A percentile compares a stretch with the other conserved stretches of the same genome.
phyloP scores from a whole-genome alignment of 2,329 filamentous ascomycete species.

The Neospermospora avenae region DNA sequence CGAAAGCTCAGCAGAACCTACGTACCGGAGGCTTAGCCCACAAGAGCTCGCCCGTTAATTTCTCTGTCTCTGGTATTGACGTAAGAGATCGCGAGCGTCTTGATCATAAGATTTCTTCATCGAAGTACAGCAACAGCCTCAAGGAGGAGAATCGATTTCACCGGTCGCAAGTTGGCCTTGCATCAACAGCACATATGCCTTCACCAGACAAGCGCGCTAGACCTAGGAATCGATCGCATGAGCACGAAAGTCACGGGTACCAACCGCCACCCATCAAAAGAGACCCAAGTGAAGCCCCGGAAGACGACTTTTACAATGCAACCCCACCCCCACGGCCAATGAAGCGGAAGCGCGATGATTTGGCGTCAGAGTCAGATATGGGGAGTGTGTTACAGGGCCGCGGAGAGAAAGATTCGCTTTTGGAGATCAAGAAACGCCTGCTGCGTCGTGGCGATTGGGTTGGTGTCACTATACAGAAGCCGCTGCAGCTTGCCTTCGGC shows the following conservation, averaged over 20 bases:
- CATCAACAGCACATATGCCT: neutral
- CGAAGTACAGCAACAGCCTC: neutral
- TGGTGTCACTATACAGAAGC: constrained; percentile 28
- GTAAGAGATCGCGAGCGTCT: constrained; percentile 7
- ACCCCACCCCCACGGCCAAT: constrained; percentile 21
- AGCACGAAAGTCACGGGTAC: neutral
- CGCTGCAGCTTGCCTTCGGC: constrained; percentile 24
- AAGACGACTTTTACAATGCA: constrained; percentile 28
- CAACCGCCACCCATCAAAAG: constrained; percentile 5
- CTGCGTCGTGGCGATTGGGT: constrained; percentile 33
- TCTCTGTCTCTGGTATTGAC: constrained; percentile 19
- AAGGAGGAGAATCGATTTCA: neutral
- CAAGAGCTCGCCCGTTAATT: constrained; percentile 34
- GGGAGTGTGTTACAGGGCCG: constrained; percentile 1
- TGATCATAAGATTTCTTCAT: neutral
- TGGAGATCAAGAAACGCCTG: constrained; percentile 29
- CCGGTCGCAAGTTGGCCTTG: neutral
- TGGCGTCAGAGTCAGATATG: neutral
- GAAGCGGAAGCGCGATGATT: constrained; percentile 15
- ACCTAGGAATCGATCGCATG: neutral
- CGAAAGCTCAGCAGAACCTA: constrained; percentile 39
- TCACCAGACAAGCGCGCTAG: neutral
- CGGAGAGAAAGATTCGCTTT: constrained; percentile 18
- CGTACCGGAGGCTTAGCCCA: constrained; percentile 23
- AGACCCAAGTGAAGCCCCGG: constrained; percentile 4